Percentiles rank a stretch among this genome's conserved stretches.
These are phyloP conservation scores for Myriosclerotinia duriaeana DNA, from an alignment of 2,329 filamentous ascomycete genomes.

Conservation along the genomic window DNA sequence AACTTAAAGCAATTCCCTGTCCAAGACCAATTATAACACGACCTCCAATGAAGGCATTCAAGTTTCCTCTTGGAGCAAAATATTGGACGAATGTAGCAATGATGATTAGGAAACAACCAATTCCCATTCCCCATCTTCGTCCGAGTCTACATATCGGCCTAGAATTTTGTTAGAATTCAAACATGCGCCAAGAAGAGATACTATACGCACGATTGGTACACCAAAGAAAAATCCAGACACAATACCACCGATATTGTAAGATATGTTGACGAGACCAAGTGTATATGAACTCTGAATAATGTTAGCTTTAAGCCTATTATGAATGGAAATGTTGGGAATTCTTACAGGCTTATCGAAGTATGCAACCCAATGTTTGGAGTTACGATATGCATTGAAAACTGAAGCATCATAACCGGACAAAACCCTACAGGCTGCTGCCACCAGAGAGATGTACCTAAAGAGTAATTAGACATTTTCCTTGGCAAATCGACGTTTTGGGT, in stretches of 20 bases:
- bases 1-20: slow-evolving; percentile 63
- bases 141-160: slow-evolving; percentile 59
- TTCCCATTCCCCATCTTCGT: slow-evolving; percentile 63
- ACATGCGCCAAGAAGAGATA: too few relatives aligned
- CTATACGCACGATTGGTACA: slow-evolving; percentile 48
- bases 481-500: background rate
- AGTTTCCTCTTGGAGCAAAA: slow-evolving; percentile 59
- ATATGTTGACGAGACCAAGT: slow-evolving; percentile 62
- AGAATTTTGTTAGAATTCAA: background rate
- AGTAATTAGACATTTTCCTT: background rate
- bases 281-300: slow-evolving; percentile 40
- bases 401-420: slow-evolving; percentile 74
- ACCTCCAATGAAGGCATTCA: slow-evolving; percentile 67
- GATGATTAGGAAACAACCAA: slow-evolving; percentile 64
- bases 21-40: slow-evolving; percentile 70
- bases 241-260: slow-evolving; percentile 70
- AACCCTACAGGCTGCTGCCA: slow-evolving; percentile 72
- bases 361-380: slow-evolving; percentile 62
- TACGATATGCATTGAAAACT: slow-evolving; percentile 71
- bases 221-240: slow-evolving; percentile 66
- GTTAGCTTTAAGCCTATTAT: background rate
- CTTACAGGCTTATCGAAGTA: slow-evolving; percentile 53
- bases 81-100: slow-evolving; percentile 68
- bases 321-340: background rate
- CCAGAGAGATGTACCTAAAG: slow-evolving; percentile 63